Percentiles rank a stretch among this genome's conserved stretches.
Conservation (phyloP, 2,329 filamentous ascomycete genomes). For the Magnaporthiopsis poae region DNA sequence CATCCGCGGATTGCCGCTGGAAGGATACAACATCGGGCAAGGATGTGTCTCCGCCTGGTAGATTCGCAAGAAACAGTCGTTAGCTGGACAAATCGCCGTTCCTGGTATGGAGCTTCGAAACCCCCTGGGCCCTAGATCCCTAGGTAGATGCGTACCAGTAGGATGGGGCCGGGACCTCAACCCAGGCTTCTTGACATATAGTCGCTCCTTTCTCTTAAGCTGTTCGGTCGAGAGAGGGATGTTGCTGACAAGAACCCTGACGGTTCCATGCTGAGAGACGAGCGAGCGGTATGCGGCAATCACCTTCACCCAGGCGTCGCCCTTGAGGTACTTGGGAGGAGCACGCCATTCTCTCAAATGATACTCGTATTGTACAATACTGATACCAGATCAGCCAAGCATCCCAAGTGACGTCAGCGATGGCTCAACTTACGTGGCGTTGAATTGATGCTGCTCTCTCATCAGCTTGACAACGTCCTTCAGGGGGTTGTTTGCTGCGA, state of each 20-base stretch:
- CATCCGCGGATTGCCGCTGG: not conserved
- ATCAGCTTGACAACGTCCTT: not conserved
- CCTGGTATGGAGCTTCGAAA: not conserved
- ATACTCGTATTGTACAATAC: not conserved
- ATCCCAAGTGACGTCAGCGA: fast-evolving
- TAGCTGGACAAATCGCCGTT: not conserved
- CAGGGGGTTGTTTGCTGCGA: not conserved
- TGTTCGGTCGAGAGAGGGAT: not conserved
- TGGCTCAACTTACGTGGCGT: not conserved
- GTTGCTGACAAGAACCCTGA: not conserved
- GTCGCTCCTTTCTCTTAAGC: not conserved
- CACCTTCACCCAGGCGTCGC: not conserved
- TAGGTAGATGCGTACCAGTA: not conserved
- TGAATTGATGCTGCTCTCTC: not conserved
- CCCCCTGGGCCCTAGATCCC: too few species aligned
- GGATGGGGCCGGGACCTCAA: not conserved
- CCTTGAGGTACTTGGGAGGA: not conserved
- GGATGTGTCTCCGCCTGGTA: not conserved
- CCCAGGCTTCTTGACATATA: not conserved
- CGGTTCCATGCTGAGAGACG: not conserved
- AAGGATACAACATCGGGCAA: not conserved
- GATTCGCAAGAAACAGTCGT: not conserved
- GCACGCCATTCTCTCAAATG: not conserved
- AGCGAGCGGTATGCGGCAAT: not conserved
- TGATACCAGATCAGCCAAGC: not conserved